These are phyloP conservation scores for Cytospora piceae DNA, from an alignment of 2,329 filamentous ascomycete genomes.

Conservation along the genomic window DNA sequence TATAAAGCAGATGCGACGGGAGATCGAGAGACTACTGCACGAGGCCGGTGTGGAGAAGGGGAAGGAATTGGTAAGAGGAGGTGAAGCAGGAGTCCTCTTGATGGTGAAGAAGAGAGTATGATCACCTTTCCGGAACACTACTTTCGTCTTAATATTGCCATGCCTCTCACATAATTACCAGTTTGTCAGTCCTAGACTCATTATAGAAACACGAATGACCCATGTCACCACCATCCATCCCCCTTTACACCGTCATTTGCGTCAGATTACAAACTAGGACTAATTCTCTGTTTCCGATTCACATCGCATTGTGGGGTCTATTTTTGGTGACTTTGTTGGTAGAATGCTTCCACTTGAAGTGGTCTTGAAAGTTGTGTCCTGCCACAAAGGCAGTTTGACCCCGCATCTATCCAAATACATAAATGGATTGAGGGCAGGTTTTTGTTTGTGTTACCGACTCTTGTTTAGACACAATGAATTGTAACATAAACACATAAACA, in stretches of 20 bases:
- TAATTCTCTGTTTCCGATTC: no score
- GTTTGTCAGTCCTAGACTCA: no score
- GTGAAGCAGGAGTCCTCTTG: slow-evolving; percentile 35
- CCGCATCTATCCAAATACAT: neutral
- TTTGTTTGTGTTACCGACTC: neutral
- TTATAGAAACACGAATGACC: no score
- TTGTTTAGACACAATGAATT: neutral
- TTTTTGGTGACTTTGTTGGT: neutral
- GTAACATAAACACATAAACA: neutral
- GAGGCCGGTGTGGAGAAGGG: slow-evolving; percentile 43
- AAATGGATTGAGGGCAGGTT: neutral
- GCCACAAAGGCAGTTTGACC: neutral
- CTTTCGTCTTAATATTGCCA: no score
- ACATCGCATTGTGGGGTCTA: no score
- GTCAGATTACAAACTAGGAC: no score
- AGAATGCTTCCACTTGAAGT: no score
- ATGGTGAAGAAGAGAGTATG: slow-evolving; percentile 38
- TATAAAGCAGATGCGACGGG: slow-evolving; percentile 37
- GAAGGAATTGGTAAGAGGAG: slow-evolving; percentile 38
- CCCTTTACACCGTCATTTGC: no score
- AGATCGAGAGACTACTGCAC: slow-evolving; percentile 36
- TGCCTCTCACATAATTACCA: no score
- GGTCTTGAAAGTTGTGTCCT: neutral
- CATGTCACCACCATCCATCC: no score
- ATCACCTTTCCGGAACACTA: neutral